These are phyloP conservation scores for Neonothopanus nambi DNA, from an alignment of 1,284 basidiomycete species.

Conservation along the genomic window DNA sequence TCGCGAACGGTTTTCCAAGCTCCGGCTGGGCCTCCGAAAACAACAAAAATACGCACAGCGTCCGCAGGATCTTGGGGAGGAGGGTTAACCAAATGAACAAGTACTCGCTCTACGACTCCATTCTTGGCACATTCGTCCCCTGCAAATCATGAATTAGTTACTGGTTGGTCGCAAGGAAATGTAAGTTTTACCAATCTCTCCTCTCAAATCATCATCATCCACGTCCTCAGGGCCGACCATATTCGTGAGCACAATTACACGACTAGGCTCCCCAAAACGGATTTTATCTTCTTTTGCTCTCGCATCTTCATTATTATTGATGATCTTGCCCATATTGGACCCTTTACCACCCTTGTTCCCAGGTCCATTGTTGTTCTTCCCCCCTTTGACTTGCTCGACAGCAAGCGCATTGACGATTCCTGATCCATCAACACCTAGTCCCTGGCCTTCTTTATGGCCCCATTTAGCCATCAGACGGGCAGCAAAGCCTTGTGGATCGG, in stretches of 20 bases:
- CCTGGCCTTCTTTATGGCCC: conserved; percentile 93
- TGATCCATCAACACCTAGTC: conserved; percentile 78
- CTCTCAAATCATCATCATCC: conserved; percentile 82
- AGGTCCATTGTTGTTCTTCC: conserved; percentile 35
- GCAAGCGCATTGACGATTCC: conserved; percentile 88
- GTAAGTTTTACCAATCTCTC: conserved; percentile 82
- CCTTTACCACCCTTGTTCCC: conserved; percentile 38
- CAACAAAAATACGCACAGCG: conserved; percentile 80
- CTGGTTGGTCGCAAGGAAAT: conserved; percentile 17
- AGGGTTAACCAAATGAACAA: conserved; percentile 80
- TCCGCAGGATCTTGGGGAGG: conserved; percentile 59
- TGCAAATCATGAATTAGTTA: conserved; percentile 32
- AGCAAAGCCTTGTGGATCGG: conserved; percentile 72
- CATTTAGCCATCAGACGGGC: conserved; percentile 87
- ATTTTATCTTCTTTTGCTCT: conserved; percentile 72
- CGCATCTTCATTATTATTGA: conserved; percentile 83
- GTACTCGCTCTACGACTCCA: conserved; percentile 86
- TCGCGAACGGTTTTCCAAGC: conserved; percentile 94
- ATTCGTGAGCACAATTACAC: conserved; percentile 86
- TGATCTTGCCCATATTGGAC: conserved; percentile 79
- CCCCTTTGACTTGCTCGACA: conserved; percentile 66
- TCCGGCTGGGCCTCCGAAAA: conserved; percentile 86
- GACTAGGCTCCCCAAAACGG: conserved; percentile 84
- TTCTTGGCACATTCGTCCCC: conserved; percentile 89
- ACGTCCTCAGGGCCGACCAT: conserved; percentile 82